Conservation (phyloP, 148 eudicot genomes). For the Diospyros kaki region DNA sequence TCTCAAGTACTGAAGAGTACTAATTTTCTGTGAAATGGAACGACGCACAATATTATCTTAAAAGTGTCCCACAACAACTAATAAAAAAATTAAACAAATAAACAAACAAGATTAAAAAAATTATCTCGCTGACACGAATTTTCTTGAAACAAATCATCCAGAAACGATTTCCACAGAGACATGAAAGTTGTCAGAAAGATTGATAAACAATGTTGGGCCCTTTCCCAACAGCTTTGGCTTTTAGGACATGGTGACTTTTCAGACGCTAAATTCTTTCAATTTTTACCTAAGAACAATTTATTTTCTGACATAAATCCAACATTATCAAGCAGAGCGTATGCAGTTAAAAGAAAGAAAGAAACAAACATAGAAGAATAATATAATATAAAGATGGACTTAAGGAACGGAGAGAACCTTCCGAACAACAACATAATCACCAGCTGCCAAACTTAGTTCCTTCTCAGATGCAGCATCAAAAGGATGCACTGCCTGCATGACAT, state of each 20-base stretch:
- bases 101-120: not conserved
- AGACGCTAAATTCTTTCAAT: not conserved
- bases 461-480: conserved; percentile 67
- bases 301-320: not conserved
- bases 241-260: not conserved
- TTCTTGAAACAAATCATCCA: not conserved
- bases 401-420: conserved; percentile 54
- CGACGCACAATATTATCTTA: not conserved
- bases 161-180: too few species aligned
- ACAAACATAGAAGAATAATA: not conserved
- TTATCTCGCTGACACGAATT: not conserved
- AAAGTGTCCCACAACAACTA: not conserved
- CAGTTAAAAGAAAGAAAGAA: not conserved
- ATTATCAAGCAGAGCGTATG: not conserved
- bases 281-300: not conserved
- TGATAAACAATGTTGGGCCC: too few species aligned
- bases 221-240: not conserved
- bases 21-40: not conserved
- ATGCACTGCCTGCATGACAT: conserved; percentile 57
- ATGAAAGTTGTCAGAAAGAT: too few species aligned
- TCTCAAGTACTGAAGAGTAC: not conserved
- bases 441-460: conserved; percentile 84
- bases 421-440: conserved; percentile 90
- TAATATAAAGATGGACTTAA: not conserved
- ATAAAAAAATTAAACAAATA: not conserved